Base-by-base conservation (phyloP, 1,139 yeast species). In the Lodderomyces beijingensis region DNA sequence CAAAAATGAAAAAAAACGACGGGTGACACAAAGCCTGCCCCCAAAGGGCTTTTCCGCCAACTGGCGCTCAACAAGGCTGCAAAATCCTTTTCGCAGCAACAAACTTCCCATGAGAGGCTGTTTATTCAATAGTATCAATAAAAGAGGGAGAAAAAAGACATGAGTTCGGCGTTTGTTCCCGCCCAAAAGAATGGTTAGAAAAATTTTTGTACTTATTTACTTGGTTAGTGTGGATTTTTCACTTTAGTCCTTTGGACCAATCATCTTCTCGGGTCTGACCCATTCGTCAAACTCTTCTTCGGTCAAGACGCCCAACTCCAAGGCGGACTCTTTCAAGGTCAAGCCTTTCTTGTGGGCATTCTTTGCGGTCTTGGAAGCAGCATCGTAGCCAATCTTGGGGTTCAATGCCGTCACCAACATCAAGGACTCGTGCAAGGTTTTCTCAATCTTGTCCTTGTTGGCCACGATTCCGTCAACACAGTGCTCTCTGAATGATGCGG, bases 351-450 rank as follows among this genome's bases (percentile, higher is more conserved):
- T 85, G 77, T 91, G 97, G 34, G 98, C 98, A 56, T 91, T 87
- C 76, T 91, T 91, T 49, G 98, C 98, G 36, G 88, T 91, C 77
- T 89, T 88, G 41, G 96, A 87, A 38, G 98, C 97, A 49, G 81
- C 76, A 59, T 91, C 98, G 67, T 91, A 91, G 52, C 98, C 98
- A 53, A 91, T 91, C 79, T 89, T 88, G 50, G 98, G 97, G 77
- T 91, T 93, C 59, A 91, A 78, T 20, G 98, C 97, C 38, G 98
- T 91, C 34, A 91, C 98, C 68, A 91, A 76, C 98, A 91, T 91
- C 59, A 91, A 77, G 8, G 96, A 87, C 66, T 91, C 96, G 59
- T 86, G 85, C 72, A 91, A 73, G 43, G 84, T 72, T 66, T 91
- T 87, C 49, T 75, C 75, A 51, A 91, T 91, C 64, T 86, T 85